Percentiles rank a stretch among this genome's conserved stretches.
Evolutionary conservation across 768 basidiomycete genomes (phyloP).

Genomic region (Mycena filopes): DNA sequence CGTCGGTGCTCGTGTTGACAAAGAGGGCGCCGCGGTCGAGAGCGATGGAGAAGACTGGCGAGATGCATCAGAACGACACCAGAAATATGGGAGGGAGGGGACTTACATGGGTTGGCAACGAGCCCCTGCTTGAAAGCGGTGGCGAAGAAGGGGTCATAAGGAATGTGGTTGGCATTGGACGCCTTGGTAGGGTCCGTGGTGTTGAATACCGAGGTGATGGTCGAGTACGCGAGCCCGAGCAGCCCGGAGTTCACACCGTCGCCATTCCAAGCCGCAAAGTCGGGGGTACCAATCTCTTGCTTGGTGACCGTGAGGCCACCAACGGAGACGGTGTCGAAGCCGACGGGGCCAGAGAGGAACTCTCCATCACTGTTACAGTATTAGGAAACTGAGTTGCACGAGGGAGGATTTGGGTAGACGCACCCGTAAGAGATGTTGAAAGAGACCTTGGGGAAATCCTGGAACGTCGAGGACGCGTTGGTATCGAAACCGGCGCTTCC

Average conservation of each 20-base stretch:
- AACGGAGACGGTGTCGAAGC: slow-evolving; percentile 36
- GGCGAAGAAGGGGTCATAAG: slow-evolving; percentile 38
- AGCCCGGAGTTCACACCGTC: slow-evolving; percentile 33
- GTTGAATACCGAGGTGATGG: slow-evolving; percentile 32
- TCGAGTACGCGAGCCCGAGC: slow-evolving; percentile 35
- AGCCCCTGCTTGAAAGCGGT: slow-evolving; percentile 34
- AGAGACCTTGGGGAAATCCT: slow-evolving; percentile 27
- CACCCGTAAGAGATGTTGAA: slow-evolving; percentile 36
- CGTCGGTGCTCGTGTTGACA: slow-evolving; percentile 14
- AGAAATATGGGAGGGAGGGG: too few relatives aligned
- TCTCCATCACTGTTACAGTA: slow-evolving; percentile 6
- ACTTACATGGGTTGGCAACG: slow-evolving; percentile 33
- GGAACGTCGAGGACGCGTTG: slow-evolving; percentile 31
- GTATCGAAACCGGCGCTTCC: slow-evolving; percentile 36
- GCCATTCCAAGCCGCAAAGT: slow-evolving; percentile 33
- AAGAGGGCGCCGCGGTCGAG: slow-evolving; percentile 33
- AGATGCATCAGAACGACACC: neutral
- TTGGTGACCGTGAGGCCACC: slow-evolving; percentile 32
- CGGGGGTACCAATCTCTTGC: slow-evolving; percentile 34
- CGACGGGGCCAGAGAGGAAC: slow-evolving; percentile 34
- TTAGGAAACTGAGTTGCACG: too few relatives aligned
- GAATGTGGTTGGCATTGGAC: slow-evolving; percentile 18
- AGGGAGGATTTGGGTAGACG: too few relatives aligned
- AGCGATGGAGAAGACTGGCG: slow-evolving; percentile 38
- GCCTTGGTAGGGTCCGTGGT: slow-evolving; percentile 34